phyloP scores from a whole-genome alignment of 305 asterid species.

The Striga hermonthica region DNA sequence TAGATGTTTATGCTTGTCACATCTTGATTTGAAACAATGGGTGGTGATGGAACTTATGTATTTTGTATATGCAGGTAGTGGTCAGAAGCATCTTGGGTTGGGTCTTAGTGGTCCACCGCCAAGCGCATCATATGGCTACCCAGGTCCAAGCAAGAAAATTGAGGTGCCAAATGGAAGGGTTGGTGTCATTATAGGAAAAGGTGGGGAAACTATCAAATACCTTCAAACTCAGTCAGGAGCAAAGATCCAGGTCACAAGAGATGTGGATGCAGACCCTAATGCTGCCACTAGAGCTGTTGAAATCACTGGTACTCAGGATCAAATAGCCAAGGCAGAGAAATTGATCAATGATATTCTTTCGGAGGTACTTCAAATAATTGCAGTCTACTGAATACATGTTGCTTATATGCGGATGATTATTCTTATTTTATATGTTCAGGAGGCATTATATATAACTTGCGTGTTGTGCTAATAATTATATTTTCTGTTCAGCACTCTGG shows the following conservation, averaged over 20 bases:
- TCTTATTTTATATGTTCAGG: background rate
- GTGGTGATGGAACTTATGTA: too few relatives aligned
- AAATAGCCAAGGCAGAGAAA: conserved; percentile 61
- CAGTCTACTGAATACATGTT: background rate
- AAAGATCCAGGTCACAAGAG: conserved; percentile 70
- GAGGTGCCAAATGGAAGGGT: conserved; percentile 69
- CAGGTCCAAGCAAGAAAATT: conserved; percentile 50
- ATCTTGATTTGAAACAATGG: too few relatives aligned
- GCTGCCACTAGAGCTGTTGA: conserved; percentile 60
- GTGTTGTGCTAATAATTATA: background rate
- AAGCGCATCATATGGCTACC: conserved; percentile 48
- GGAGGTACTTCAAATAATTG: conserved; percentile 41
- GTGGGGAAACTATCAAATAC: conserved; percentile 64
- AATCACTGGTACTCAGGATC: conserved; percentile 63
- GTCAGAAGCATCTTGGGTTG: conserved; percentile 41
- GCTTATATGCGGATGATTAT: too few relatives aligned
- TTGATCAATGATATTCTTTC: conserved; percentile 55
- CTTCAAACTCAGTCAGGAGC: conserved; percentile 66
- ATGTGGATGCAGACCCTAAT: conserved; percentile 62
- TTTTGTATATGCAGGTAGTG: conserved; percentile 32
- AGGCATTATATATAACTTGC: conserved; percentile 8
- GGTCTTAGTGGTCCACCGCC: conserved; percentile 34
- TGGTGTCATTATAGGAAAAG: conserved; percentile 67
- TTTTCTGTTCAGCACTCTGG: background rate
- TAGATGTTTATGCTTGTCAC: too few relatives aligned